Evolutionary conservation across 2,329 filamentous ascomycete genomes (phyloP).

Genomic region (Septoria petroselini): DNA sequence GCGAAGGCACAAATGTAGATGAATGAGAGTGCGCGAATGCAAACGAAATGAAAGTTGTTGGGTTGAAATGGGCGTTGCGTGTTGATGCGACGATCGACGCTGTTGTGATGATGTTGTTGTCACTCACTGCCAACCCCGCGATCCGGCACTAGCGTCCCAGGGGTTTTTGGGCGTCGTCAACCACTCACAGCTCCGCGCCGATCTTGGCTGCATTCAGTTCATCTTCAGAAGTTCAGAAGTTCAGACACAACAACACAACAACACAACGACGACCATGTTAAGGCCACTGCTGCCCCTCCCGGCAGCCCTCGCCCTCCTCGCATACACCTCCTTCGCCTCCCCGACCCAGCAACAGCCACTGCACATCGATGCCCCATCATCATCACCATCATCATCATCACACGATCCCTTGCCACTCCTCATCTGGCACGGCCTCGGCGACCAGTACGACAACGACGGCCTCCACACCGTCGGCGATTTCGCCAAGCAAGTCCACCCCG

Average conservation of each 20-base stretch:
- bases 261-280: not conserved
- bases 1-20: too few relatives aligned
- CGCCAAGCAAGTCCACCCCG: conserved; percentile 69
- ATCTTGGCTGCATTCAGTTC: too few relatives aligned
- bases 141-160: not conserved
- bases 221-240: too few relatives aligned
- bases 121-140: not conserved
- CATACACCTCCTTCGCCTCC: conserved; percentile 13
- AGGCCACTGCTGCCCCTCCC: conserved; percentile 22
- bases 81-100: conserved; percentile 4
- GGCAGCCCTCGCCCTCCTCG: conserved; percentile 17
- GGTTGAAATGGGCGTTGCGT: conserved; percentile 7
- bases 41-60: conserved; percentile 9
- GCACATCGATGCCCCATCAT: too few relatives aligned
- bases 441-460: conserved; percentile 73
- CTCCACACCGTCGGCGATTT: conserved; percentile 69
- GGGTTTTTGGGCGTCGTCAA: not conserved
- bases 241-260: too few relatives aligned
- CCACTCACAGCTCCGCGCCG: conserved; percentile 1
- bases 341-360: not conserved
- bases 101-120: conserved; percentile 5
- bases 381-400: not conserved
- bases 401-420: conserved; percentile 71
- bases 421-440: conserved; percentile 88
- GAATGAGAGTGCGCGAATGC: not conserved